Base-by-base conservation (phyloP, 2,329 filamentous ascomycete species). In the Fusarium oxysporum region DNA sequence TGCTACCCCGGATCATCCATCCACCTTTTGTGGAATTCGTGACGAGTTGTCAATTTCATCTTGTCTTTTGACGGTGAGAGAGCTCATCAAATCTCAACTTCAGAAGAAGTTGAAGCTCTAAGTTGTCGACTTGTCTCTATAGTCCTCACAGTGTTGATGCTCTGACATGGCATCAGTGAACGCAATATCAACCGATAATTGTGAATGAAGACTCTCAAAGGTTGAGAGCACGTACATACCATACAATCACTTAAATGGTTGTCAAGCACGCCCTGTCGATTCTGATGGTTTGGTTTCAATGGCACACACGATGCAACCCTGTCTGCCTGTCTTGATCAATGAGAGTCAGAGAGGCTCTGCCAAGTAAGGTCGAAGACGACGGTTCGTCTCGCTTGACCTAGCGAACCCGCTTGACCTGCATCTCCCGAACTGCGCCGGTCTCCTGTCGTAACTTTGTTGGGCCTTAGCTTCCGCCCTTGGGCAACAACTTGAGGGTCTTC, bases 391-490 rank as follows among this genome's bases (percentile, higher is more conserved):
- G 66, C 50, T 69, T 69, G 57, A 23, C 62, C 47, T 67, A 32
- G 65, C 47, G 37, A 74, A 63, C 43, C 74, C 72, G 76, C 71
- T 65, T 56, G 62, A 56, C 56, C 43, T 73, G 66, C 75, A 69
- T 77, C 60, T 75, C 71, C 72, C 67, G 70, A 63, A 67, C 37
- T 67, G 59, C n/a, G n/a, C 32, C 43, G 56, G 54, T 53, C 50
- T 70, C 56, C 54, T 70, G 58, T 51, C 50, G 62, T 64, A 66
- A 68, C 67, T 68, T 59, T 38, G 23, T 71, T 71, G 32, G 35
- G 62, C 33, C 41, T 64, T 71, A 68, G 67, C 51, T 71, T 74
- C 71, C 71, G 71, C 71, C 71, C 71, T 73, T 73, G 45, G 50
- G 35, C 43, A 54, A 73, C 71, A 73, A 73, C 25, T 56, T 57